These are phyloP conservation scores for Lasiodiplodia hormozganensis DNA, from an alignment of 2,329 filamentous ascomycete species.

Conservation along the genomic window DNA sequence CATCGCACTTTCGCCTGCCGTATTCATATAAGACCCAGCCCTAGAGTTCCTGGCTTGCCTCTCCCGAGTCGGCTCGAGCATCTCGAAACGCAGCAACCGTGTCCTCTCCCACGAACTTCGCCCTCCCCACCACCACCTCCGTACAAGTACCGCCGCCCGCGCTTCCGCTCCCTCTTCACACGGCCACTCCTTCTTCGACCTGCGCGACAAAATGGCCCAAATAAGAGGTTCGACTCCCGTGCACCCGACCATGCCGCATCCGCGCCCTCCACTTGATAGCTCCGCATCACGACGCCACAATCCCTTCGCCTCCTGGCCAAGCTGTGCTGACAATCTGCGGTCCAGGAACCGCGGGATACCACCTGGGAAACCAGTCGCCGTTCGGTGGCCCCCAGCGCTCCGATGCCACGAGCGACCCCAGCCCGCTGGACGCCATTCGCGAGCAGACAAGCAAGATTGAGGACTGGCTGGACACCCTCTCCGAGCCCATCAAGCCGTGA, in stretches of 20 bases:
- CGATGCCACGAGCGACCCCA: constrained; percentile 71
- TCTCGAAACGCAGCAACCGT: constrained; percentile 20
- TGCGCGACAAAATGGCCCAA: constrained; percentile 24
- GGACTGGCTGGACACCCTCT: constrained; percentile 84
- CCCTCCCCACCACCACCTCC: constrained; percentile 13
- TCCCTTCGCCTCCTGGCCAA: constrained; percentile 31
- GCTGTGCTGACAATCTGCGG: neutral
- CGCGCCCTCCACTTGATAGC: constrained; percentile 18
- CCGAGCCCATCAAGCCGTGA: constrained; percentile 94
- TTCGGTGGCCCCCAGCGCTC: constrained; percentile 68
- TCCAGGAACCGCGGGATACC: constrained; percentile 74
- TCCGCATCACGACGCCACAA: constrained; percentile 14
- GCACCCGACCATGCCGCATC: constrained; percentile 13
- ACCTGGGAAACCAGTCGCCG: constrained; percentile 76
- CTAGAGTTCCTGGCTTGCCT: constrained; percentile 20
- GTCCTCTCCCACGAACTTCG: constrained; percentile 8
- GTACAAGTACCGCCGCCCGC: constrained; percentile 20
- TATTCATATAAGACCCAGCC: constrained; percentile 16
- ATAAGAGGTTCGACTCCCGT: constrained; percentile 15
- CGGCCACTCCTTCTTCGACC: constrained; percentile 30
- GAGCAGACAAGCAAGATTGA: constrained; percentile 99
- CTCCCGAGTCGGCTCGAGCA: constrained; percentile 21
- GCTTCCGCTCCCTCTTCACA: constrained; percentile 7
- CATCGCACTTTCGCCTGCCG: constrained; percentile 10
- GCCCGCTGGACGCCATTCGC: constrained; percentile 85